Evolutionary conservation across 2,329 filamentous ascomycete species (phyloP).

Genomic region (Metarhizium rileyi): DNA sequence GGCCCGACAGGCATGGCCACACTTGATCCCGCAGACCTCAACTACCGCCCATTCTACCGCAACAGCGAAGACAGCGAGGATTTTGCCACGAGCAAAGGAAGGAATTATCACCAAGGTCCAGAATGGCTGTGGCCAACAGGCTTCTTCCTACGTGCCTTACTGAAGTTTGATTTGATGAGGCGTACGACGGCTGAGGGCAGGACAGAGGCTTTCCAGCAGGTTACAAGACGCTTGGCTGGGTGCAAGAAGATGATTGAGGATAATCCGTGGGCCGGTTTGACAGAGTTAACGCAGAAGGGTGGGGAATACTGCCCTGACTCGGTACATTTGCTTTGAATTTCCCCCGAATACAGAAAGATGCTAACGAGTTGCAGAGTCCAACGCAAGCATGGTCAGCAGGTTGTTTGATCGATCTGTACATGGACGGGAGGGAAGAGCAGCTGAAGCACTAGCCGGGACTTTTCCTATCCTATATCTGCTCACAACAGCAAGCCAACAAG

Average conservation of each 20-base stretch:
- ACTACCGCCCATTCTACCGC: conserved; percentile 90
- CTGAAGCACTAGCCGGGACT: neutral
- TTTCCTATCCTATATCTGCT: no score
- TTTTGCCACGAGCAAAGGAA: conserved; percentile 84
- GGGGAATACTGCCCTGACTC: conserved; percentile 81
- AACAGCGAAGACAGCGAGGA: conserved; percentile 90
- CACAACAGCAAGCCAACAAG: no score
- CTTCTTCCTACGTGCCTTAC: conserved; percentile 83
- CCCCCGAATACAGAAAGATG: neutral
- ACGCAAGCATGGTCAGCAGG: conserved; percentile 96
- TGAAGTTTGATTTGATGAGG: conserved; percentile 79
- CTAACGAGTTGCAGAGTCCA: conserved; percentile 51
- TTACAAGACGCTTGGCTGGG: conserved; percentile 69
- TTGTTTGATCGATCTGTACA: conserved; percentile 91
- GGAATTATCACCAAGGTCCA: conserved; percentile 96
- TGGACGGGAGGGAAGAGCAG: conserved; percentile 64
- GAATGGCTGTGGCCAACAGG: conserved; percentile 98
- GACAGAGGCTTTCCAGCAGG: conserved; percentile 88
- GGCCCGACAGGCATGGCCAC: conserved; percentile 94
- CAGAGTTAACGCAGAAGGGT: conserved; percentile 86
- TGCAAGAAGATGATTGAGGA: conserved; percentile 78
- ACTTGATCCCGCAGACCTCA: conserved; percentile 80
- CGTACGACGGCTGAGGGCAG: conserved; percentile 51
- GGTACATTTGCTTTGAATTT: conserved; percentile 42
- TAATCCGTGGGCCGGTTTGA: conserved; percentile 80